Percentiles rank a stretch among this genome's conserved stretches.
phyloP scores from a whole-genome alignment of 2,329 filamentous ascomycete genomes.

The Cladosporium velox region DNA sequence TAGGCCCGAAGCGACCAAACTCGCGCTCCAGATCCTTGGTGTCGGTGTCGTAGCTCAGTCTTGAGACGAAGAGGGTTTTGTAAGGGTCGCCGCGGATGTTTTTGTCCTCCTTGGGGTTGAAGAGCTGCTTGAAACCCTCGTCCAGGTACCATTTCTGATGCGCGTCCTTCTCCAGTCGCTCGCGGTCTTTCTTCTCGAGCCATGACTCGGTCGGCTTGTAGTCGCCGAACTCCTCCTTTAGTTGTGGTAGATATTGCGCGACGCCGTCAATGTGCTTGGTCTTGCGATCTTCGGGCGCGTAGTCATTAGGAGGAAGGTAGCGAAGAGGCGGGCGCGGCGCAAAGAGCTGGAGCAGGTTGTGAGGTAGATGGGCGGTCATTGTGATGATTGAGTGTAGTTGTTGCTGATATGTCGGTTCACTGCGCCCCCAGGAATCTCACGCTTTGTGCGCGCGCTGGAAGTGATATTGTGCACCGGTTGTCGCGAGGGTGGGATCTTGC shows the following conservation, averaged over 20 bases:
- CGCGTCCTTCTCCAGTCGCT: slow-evolving; percentile 77
- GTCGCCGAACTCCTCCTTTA: slow-evolving; percentile 77
- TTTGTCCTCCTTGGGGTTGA: slow-evolving; percentile 79
- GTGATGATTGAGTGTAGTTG: background rate
- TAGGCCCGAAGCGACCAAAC: slow-evolving; percentile 89
- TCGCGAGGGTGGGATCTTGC: background rate
- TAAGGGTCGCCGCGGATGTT: slow-evolving; percentile 92
- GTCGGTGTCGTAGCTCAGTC: slow-evolving; percentile 85
- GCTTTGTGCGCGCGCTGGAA: slow-evolving; percentile 5
- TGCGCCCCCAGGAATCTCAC: background rate
- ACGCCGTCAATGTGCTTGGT: slow-evolving; percentile 74
- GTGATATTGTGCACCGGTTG: background rate
- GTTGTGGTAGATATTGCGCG: slow-evolving; percentile 70
- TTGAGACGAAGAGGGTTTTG: slow-evolving; percentile 89
- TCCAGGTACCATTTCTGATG: slow-evolving; percentile 63
- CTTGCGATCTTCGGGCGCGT: slow-evolving; percentile 77
- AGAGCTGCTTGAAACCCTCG: slow-evolving; percentile 66
- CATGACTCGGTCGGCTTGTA: slow-evolving; percentile 89
- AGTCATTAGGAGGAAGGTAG: slow-evolving; percentile 81
- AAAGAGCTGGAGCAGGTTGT: slow-evolving; percentile 90
- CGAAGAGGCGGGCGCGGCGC: slow-evolving; percentile 88
- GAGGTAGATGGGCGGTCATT: slow-evolving; percentile 97
- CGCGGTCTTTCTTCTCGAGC: slow-evolving; percentile 82
- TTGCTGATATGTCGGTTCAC: background rate
- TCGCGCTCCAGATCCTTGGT: slow-evolving; percentile 90